Base-by-base conservation (phyloP, 176 grass and related monocot genomes). In the Puccinellia tenuiflora region DNA sequence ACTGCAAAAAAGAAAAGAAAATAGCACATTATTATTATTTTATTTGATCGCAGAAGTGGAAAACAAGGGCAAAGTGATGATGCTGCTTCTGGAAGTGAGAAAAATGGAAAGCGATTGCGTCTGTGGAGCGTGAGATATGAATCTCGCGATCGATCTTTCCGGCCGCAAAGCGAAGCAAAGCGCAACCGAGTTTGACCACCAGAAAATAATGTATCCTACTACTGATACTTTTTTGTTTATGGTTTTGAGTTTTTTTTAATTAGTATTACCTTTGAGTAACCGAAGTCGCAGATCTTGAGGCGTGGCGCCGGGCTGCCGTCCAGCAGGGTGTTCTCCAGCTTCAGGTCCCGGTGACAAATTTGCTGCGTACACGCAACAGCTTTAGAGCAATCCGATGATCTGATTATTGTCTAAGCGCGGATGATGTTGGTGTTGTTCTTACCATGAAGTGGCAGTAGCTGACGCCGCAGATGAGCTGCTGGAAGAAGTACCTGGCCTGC, bases 401-500 rank as follows among this genome's bases (percentile, higher is more conserved):
- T 48, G 68, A 72, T 46, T 3, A n/a, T n/a, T n/a, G n/a, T n/a
- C n/a, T n/a, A n/a, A n/a, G n/a, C n/a, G n/a, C n/a, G n/a, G n/a
- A n/a, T n/a, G n/a, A n/a, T n/a, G n/a, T n/a, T n/a, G n/a, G n/a
- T n/a, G n/a, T n/a, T n/a, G n/a, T n/a, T n/a, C 46, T 80, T 84
- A 90, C 88, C 91, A 93, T 88, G 91, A 84, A 90, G 81, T 93
- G 91, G 86, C 91, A 93, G 88, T 93, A 93, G 76, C 91, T 93
- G 6, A 93, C 91, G 17, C 91, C 91, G 62, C 79, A 93, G 22
- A 90, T 88, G 40, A 93, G 88, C 79, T 93, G 92, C 88, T 93
- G 92, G 42, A 93, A 93, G 22, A 93, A 90, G 67, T 88, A 93
- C 78, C 92, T 88, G 2, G 88, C 92, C 92, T 93, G 73, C 26